Evolutionary conservation across 257 asterid species (phyloP), one percentile per base, ranked within the genome.

Genomic region (Oldenlandia corymbosa): DNA sequence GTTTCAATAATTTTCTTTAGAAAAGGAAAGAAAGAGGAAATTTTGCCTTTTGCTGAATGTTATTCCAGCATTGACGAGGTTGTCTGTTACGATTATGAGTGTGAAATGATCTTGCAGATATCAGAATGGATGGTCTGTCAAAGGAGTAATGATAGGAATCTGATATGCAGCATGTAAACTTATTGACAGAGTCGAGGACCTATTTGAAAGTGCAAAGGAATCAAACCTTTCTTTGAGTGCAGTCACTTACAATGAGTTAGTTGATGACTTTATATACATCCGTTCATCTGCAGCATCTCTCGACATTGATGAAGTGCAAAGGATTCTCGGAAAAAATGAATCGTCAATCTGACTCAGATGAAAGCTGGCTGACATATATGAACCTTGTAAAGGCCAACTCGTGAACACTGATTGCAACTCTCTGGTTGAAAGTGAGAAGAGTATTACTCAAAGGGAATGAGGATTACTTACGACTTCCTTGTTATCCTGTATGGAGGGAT

Each of bases 51-150:
- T 66, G 21, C 37, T 21, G 3, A 21, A 34, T 47, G 36, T n/a
- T n/a, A n/a, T n/a, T n/a, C 34, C 3, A 2, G n/a, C 31, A 12
- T 72, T 71, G 64, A 39, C 3, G 58, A 42, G 51, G 48, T 56
- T 52, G 36, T 54, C 13, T 58, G 66, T 24, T 58, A 71, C 62
- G 58, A 36, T 34, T 31, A 57, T 73, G 70, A 58, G 65, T 48
- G 47, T 49, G n/a, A 21, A 60, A 59, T 65, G 39, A 72, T 69
- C 74, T 73, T 78, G 68, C 92, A 85, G 98, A 69, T 91, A 73
- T 86, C 98, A 18, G 98, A 91, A 58, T 91, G 98, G 98, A 85
- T 91, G 94, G 77, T 91, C 59, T 71, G 82, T 75, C 83, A 85
- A 42, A 85, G 81, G 7, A 85, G 88, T 74, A 81, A 77, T 65